Conservation (phyloP, 2,329 filamentous ascomycete species). For the Alternaria alternata region DNA sequence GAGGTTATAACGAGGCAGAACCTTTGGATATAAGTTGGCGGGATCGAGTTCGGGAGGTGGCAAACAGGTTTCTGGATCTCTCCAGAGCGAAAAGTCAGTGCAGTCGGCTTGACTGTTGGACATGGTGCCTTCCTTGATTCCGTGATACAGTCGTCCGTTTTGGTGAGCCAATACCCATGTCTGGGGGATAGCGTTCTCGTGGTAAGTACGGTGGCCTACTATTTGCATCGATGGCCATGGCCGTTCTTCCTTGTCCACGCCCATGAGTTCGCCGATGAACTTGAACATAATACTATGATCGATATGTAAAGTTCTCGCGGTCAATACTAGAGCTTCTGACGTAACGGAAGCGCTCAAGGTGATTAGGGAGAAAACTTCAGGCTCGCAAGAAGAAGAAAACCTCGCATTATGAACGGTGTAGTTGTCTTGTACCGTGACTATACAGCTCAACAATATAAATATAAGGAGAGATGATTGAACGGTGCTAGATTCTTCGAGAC, state of each 20-base stretch:
- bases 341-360: neutral
- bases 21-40: neutral
- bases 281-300: neutral
- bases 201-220: neutral
- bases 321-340: accelerated
- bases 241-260: neutral
- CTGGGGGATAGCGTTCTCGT: neutral
- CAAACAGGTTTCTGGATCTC: neutral
- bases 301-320: neutral
- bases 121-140: neutral
- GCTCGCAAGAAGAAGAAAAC: neutral
- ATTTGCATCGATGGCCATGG: neutral
- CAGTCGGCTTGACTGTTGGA: neutral
- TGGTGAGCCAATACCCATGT: neutral
- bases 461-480: neutral
- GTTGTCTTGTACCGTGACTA: neutral
- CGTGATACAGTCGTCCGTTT: neutral
- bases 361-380: neutral
- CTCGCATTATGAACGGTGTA: neutral
- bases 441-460: neutral
- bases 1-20: neutral
- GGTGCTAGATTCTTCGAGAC: neutral
- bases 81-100: neutral
- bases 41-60: neutral
- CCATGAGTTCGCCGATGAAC: neutral